Percentiles rank a stretch among this genome's conserved stretches.
phyloP scores from a whole-genome alignment of 2,329 filamentous ascomycete genomes.

The Xylaria sp. region DNA sequence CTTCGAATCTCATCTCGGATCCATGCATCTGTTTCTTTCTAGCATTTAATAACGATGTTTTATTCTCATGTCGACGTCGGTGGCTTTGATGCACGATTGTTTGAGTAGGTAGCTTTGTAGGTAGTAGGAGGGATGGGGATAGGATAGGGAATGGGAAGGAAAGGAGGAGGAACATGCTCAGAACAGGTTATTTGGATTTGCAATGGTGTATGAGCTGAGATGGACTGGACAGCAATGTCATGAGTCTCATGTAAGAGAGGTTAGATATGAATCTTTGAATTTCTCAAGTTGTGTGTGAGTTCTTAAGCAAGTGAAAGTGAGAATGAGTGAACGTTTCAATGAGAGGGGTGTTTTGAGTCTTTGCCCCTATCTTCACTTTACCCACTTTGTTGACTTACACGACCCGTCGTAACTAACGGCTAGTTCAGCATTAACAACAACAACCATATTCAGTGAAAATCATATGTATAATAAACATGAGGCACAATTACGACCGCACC shows the following conservation, averaged over 20 bases:
- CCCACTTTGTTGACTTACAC: background rate
- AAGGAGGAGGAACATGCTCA: background rate
- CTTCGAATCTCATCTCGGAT: background rate
- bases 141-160: background rate
- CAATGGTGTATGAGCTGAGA: background rate
- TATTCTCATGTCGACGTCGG: background rate
- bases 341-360: background rate
- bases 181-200: too few relatives aligned
- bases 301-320: too few relatives aligned
- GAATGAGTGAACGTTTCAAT: too few relatives aligned
- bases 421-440: too few relatives aligned
- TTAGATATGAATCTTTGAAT: too few relatives aligned
- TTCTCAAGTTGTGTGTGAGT: too few relatives aligned
- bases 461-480: too few relatives aligned
- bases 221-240: background rate
- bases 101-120: background rate
- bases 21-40: conserved; percentile 2
- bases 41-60: conserved; percentile 1
- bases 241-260: too few relatives aligned
- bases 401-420: too few relatives aligned
- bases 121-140: background rate
- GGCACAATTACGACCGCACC: too few relatives aligned
- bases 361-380: background rate
- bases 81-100: background rate
- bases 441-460: too few relatives aligned